A percentile compares a stretch with the other conserved stretches of the same genome.
Conservation (phyloP, 2,329 filamentous ascomycete genomes). For the Podosphaera aphanis region DNA sequence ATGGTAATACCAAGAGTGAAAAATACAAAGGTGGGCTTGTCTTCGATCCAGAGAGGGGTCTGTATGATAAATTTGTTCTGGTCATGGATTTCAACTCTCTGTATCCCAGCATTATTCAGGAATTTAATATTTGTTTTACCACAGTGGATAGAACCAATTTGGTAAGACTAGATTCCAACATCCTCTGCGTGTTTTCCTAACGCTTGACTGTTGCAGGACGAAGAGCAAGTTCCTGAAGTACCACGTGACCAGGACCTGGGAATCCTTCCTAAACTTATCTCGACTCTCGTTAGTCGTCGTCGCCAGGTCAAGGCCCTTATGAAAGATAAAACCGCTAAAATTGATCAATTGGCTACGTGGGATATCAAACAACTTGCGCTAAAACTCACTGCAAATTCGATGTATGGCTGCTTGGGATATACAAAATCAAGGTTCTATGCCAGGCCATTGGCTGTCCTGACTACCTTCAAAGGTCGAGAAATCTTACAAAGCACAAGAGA, state of each 20-base stretch:
- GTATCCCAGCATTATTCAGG: conserved; percentile 99
- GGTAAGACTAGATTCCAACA: conserved; percentile 25
- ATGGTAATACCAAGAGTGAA: conserved; percentile 86
- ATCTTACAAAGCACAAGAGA: conserved; percentile 93
- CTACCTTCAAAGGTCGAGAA: conserved; percentile 90
- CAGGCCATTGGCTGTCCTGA: conserved; percentile 79
- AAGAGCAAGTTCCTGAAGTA: conserved; percentile 74
- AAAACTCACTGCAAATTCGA: conserved; percentile 95
- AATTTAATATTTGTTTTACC: conserved; percentile 98
- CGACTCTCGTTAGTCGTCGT: conserved; percentile 70
- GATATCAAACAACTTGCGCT: conserved; percentile 94
- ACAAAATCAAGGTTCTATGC: conserved; percentile 95
- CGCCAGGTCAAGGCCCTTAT: conserved; percentile 88
- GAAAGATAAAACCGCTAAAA: conserved; percentile 74
- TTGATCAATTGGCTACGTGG: conserved; percentile 79
- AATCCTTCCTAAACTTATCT: conserved; percentile 73
- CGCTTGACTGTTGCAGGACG: conserved; percentile 38
- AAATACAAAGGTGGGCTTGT: conserved; percentile 98
- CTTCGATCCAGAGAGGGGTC: conserved; percentile 88
- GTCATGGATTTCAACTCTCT: conserved; percentile 99
- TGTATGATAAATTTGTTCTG: conserved; percentile 94
- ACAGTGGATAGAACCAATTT: conserved; percentile 51
- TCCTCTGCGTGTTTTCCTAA: conserved; percentile 4
- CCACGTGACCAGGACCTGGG: conserved; percentile 58
- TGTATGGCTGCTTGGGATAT: conserved; percentile 97